phyloP scores from a whole-genome alignment of 2,329 filamentous ascomycete genomes.

The Xylaria polymorpha region DNA sequence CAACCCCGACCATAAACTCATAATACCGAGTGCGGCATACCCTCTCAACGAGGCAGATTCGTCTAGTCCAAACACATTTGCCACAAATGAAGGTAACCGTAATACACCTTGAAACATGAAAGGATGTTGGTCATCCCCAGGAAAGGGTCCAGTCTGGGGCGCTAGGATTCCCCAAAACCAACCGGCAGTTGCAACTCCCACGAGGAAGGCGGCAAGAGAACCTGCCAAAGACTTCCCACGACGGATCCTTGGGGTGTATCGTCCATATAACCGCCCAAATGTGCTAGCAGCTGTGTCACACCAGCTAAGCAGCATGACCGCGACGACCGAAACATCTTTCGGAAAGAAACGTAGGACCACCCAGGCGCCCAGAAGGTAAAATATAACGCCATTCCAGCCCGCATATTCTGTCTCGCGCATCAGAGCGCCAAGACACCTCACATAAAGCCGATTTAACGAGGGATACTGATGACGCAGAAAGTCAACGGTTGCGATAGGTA shows the following conservation, averaged over 20 bases:
- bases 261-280: slow-evolving; percentile 88
- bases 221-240: slow-evolving; percentile 93
- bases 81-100: slow-evolving; percentile 71
- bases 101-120: slow-evolving; percentile 87
- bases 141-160: slow-evolving; percentile 73
- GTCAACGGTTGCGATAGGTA: slow-evolving; percentile 87
- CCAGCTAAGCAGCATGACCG: slow-evolving; percentile 92
- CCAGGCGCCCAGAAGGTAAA: slow-evolving; percentile 93
- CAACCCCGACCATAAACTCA: slow-evolving; percentile 90
- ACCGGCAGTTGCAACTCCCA: slow-evolving; percentile 84
- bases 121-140: slow-evolving; percentile 73
- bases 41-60: slow-evolving; percentile 73
- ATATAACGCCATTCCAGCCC: slow-evolving; percentile 97
- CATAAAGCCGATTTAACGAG: slow-evolving; percentile 87
- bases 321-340: slow-evolving; percentile 92
- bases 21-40: slow-evolving; percentile 76
- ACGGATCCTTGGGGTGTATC: slow-evolving; percentile 86
- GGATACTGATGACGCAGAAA: slow-evolving; percentile 84
- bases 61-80: slow-evolving; percentile 70
- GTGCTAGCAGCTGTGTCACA: slow-evolving; percentile 98
- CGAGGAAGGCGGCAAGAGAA: slow-evolving; percentile 82
- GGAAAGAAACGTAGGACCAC: slow-evolving; percentile 86
- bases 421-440: slow-evolving; percentile 83
- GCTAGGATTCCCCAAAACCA: slow-evolving; percentile 91
- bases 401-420: slow-evolving; percentile 97